Evolutionary conservation across 1,139 yeast genomes (phyloP), one percentile per base, ranked within the genome.

Genomic region (Saccharomycopsis crataegensis): DNA sequence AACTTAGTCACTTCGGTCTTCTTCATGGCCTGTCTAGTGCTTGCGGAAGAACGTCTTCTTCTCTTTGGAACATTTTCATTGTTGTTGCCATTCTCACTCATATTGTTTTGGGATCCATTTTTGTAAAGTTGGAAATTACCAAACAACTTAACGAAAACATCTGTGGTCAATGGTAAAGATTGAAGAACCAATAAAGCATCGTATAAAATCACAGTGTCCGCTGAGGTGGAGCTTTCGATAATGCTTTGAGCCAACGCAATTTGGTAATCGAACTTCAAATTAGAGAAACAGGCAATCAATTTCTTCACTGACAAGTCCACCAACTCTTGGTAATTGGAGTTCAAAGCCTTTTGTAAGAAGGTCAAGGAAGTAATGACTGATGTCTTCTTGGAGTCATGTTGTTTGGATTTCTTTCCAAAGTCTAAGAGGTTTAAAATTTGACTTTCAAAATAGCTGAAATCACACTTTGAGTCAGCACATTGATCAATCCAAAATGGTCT

Each of bases 21-120:
- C 53, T 85, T 88, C 75, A 88, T 75, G 17, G 84, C 89, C 61
- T 82, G 86, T 65, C 79, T 84, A 8, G 91, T 79, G 9, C 86
- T 79, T 51, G 84, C 79, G 3, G 91, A 84, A 6, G 96, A 86
- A 71, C 95, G 78, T 76, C 96, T 82, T 67, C 89, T 77, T 69
- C 84, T 73, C 66, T 85, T 85, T 22, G 85, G 80, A 40, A 79
- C 77, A 57, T 67, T 67, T 64, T 40, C 58, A 37, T 16, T 48
- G 14, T 17, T 17, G 11, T 11, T 16, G 12, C 16, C 22, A 17
- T 9, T 9, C 9, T 9, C 16, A 8, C 28, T 9, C 16, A 12
- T 32, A 7, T 43, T 43, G 11, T n/a, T 31, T 17, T 41, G 43
- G 11, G 62, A 67, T 67, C 73, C 62, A 46, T 70, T 71, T 22